Evolutionary conservation across 371 early-diverging fungal genomes (phyloP), one percentile per base, ranked within the genome.

Genomic region (Mortierella polycephala): DNA sequence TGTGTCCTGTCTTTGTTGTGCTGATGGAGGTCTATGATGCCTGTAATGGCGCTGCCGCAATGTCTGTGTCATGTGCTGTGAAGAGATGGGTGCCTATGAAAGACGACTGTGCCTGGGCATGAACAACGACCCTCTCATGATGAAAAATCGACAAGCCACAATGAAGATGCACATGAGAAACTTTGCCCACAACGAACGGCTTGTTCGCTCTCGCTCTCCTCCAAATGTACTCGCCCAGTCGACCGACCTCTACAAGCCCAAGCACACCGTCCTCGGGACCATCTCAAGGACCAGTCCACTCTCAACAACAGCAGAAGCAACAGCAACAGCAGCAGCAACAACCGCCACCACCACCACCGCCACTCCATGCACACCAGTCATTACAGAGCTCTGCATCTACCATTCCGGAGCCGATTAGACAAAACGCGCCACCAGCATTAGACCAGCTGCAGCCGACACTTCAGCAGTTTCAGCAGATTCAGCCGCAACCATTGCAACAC

Each of bases 211-310:
- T 30, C 11, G 55, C 12, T 37, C 23, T 30, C 12, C 30, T 55
- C 50, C 57, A n/a, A 49, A 77, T 77, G 79, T 72, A 72, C 62
- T 77, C 79, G 13, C 79, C 79, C 10, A 72, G 69, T 62, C 79
- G 63, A n/a, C 79, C 79, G 13, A 77, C 79, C 21, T 77, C 79
- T 7, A 58, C 71, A 42, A 76, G 77, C 42, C 77, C 77, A 57
- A 67, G 57, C 57, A 76, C 77, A 40, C 72, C 66, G 30, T 74
- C 69, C 16, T 66, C 67, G 23, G 55, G 59, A 57, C 63, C 49
- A 7, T 47, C 70, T n/a, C 75, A 67, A 39, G 66, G 70, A 55
- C 56, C 18, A 11, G 54, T 41, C 30, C 49, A 39, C 18, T 39
- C 63, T 41, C 74, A 56, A n/a, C 44, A 21, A 30, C 57, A 46